These are phyloP conservation scores for Ophiocytium majus DNA, from an alignment of 352 stramenopile species.

Conservation along the genomic window DNA sequence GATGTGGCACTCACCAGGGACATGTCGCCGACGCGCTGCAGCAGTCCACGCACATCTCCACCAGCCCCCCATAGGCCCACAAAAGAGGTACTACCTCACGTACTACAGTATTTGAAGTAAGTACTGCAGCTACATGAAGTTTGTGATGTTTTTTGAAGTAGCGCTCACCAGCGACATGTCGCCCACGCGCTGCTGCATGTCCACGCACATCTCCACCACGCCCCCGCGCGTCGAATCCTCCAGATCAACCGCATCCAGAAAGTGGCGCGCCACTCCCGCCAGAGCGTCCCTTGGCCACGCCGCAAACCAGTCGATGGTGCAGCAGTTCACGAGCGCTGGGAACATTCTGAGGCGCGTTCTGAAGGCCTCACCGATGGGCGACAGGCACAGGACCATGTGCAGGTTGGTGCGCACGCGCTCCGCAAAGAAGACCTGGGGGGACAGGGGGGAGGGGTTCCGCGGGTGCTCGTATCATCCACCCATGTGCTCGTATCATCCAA, in stretches of 20 bases:
- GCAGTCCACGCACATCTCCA: constrained; percentile 90
- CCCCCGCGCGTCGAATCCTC: constrained; percentile 69
- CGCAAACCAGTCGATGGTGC: constrained; percentile 92
- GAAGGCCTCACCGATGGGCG: constrained; percentile 87
- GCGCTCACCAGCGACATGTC: constrained; percentile 63
- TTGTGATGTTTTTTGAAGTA: too few species aligned
- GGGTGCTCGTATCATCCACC: too few species aligned
- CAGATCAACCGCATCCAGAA: constrained; percentile 80
- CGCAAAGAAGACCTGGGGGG: constrained; percentile 73
- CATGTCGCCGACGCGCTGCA: constrained; percentile 80
- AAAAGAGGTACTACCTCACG: too few species aligned
- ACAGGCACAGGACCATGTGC: constrained; percentile 86
- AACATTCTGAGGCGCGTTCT: constrained; percentile 88
- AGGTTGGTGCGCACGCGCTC: constrained; percentile 82
- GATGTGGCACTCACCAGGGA: constrained; percentile 60
- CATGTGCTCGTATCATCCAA: too few species aligned
- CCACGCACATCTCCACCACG: constrained; percentile 88
- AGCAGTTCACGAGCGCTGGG: constrained; percentile 91
- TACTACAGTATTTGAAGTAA: too few species aligned
- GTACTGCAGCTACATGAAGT: too few species aligned
- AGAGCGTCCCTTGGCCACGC: constrained; percentile 90
- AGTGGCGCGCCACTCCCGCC: constrained; percentile 82
- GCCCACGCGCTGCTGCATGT: constrained; percentile 87
- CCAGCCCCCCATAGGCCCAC: constrained; percentile 77
- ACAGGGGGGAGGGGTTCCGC: too few species aligned